Base-by-base conservation (phyloP, 1,139 yeast species). In the Barnettozyma hawaiiensis region DNA sequence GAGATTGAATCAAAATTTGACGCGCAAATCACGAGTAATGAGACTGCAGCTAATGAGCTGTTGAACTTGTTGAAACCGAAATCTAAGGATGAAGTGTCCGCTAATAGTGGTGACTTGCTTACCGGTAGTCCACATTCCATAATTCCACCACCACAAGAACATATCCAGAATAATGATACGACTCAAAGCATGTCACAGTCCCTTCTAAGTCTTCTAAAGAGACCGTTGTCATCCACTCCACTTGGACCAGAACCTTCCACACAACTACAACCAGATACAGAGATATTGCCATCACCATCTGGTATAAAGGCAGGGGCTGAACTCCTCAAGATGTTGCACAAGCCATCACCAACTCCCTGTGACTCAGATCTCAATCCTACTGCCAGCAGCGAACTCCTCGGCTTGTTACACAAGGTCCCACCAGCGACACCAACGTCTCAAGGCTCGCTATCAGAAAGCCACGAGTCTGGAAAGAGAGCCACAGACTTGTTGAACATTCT, bases 401-500 rank as follows among this genome's bases (percentile, higher is more conserved):
- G 37, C 6, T 16, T 48, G 14, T 34, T 48, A 19, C 46, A 45
- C 19, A 45, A 38, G 37, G 41, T n/a, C n/a, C n/a, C n/a, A n/a
- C n/a, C n/a, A 41, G 37, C 31, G n/a, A n/a, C 51, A 28, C 15
- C 40, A 35, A 16, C 45, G 7, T 39, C 41, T 9, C 28, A 39
- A n/a, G 19, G 41, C 18, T 32, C 46, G 7, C n/a, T 20, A 40
- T 41, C 45, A 15, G 20, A 20, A 10, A 16, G 39, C 14, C 44
- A 48, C 11, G 39, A 45, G 5, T 24, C 44, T 3, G 50, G 52
- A 0, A 28, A 49, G 4, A 49, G 52, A n/a, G 55, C 58, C 10
- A 42, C 43, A 19, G 56, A 54, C 18, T 35, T 54, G 18, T 31
- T 54, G 43, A 48, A 24, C 16, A 35, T 52, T 4, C 34, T 53